phyloP scores from a whole-genome alignment of 75 land plant species.

The Adiantum capillusveneris region DNA sequence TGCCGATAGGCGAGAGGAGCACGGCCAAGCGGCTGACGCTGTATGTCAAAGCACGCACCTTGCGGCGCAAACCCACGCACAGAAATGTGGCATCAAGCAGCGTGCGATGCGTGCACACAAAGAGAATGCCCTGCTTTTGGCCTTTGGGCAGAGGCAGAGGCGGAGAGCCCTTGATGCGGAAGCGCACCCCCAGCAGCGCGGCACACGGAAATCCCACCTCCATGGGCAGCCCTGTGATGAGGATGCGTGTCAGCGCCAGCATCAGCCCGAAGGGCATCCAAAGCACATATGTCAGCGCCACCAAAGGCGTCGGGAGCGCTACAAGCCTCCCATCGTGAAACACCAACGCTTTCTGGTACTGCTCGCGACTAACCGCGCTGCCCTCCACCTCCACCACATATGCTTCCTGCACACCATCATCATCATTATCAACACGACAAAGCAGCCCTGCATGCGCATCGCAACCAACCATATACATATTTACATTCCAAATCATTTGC shows the following conservation, averaged over 20 bases:
- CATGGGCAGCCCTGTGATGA: constrained; percentile 11
- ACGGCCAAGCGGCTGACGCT: constrained; percentile 17
- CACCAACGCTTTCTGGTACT: constrained; percentile 6
- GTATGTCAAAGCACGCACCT: constrained; percentile 17
- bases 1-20: constrained; percentile 18
- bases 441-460: background rate
- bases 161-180: constrained; percentile 15
- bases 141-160: background rate
- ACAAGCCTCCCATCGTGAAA: constrained; percentile 23
- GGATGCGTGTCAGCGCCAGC: constrained; percentile 6
- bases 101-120: constrained; percentile 22
- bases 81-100: constrained; percentile 18
- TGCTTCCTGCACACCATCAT: constrained; percentile 16
- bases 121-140: constrained; percentile 9
- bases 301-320: constrained; percentile 2
- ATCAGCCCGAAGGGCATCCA: constrained; percentile 12
- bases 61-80: background rate
- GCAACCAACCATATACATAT: background rate
- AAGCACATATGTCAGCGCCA: constrained; percentile 3
- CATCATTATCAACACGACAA: background rate
- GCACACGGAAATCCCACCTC: background rate
- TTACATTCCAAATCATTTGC: background rate
- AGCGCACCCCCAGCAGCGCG: constrained; percentile 8
- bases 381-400: constrained; percentile 13
- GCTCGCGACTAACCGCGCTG: constrained; percentile 1